Conservation (phyloP, 108 stramenopile species). For the Chaetoceros tenuissimus region DNA sequence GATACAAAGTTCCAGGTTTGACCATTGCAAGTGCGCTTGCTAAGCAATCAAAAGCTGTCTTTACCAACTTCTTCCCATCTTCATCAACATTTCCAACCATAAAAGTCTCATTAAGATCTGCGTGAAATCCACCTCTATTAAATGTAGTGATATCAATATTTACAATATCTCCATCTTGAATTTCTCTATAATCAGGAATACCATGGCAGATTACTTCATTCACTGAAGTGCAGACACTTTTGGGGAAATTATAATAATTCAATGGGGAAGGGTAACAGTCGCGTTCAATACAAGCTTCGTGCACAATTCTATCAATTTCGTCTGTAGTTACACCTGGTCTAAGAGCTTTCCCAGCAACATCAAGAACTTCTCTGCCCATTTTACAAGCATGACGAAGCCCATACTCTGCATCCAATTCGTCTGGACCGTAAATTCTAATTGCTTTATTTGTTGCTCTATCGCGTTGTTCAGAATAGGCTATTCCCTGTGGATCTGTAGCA, state of each 20-base stretch:
- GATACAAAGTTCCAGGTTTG: constrained; percentile 82
- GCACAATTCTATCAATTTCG: constrained; percentile 93
- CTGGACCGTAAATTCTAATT: constrained; percentile 67
- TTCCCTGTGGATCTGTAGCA: constrained; percentile 59
- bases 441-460: constrained; percentile 54
- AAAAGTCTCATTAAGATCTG: constrained; percentile 97
- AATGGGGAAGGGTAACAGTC: constrained; percentile 95
- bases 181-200: constrained; percentile 82
- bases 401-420: constrained; percentile 81
- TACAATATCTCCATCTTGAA: constrained; percentile 96
- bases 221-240: constrained; percentile 92
- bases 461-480: constrained; percentile 58
- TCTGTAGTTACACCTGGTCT: constrained; percentile 93
- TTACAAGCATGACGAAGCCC: constrained; percentile 83
- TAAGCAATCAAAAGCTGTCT: constrained; percentile 80
- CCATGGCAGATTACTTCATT: constrained; percentile 98
- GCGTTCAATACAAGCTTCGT: constrained; percentile 86
- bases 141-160: constrained; percentile 97
- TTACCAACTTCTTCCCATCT: constrained; percentile 58
- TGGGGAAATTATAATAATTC: constrained; percentile 97
- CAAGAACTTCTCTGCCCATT: constrained; percentile 95
- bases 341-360: constrained; percentile 83
- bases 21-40: constrained; percentile 58
- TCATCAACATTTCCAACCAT: constrained; percentile 88
- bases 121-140: constrained; percentile 88